Evolutionary conservation across 352 stramenopile species (phyloP).

Genomic region (Phytophthora pinifolia): DNA sequence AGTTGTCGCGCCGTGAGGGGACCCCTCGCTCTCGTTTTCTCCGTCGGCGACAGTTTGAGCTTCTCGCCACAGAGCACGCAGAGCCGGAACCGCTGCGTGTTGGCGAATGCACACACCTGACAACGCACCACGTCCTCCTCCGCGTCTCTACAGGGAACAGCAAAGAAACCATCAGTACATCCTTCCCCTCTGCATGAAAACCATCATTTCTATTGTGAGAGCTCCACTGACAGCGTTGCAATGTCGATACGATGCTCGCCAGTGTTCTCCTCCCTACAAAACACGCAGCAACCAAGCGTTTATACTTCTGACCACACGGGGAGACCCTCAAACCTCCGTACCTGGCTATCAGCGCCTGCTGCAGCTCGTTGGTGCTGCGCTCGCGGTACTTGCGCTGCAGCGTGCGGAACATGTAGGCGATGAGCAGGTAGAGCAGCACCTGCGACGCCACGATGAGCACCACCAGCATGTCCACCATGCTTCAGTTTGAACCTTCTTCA

Average conservation of each 20-base stretch:
- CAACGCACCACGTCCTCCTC: slow-evolving; percentile 33
- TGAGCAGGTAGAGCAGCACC: slow-evolving; percentile 33
- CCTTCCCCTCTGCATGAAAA: background rate
- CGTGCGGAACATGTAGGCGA: slow-evolving; percentile 33
- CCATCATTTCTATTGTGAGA: background rate
- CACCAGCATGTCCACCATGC: slow-evolving; percentile 20
- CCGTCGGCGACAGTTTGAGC: slow-evolving; percentile 28
- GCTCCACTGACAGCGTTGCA: slow-evolving; percentile 27
- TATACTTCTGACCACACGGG: no score
- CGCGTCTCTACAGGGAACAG: slow-evolving; percentile 31
- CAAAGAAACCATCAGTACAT: background rate
- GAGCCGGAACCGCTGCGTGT: slow-evolving; percentile 41
- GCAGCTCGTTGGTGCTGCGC: slow-evolving; percentile 20
- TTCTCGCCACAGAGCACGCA: slow-evolving; percentile 48
- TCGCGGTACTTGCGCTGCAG: slow-evolving; percentile 25
- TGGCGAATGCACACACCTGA: slow-evolving; percentile 43
- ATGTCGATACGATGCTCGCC: slow-evolving; percentile 51
- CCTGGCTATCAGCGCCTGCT: slow-evolving; percentile 36
- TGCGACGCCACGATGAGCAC: slow-evolving; percentile 42
- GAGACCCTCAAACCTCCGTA: background rate
- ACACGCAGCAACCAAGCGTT: background rate
- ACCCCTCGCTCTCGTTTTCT: slow-evolving; percentile 11
- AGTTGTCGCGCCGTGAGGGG: slow-evolving; percentile 20
- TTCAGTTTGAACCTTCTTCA: background rate
- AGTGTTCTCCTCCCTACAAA: slow-evolving; percentile 9